These are phyloP conservation scores for Trichosporon sp. DNA, from an alignment of 1,284 basidiomycete genomes.

Conservation along the genomic window DNA sequence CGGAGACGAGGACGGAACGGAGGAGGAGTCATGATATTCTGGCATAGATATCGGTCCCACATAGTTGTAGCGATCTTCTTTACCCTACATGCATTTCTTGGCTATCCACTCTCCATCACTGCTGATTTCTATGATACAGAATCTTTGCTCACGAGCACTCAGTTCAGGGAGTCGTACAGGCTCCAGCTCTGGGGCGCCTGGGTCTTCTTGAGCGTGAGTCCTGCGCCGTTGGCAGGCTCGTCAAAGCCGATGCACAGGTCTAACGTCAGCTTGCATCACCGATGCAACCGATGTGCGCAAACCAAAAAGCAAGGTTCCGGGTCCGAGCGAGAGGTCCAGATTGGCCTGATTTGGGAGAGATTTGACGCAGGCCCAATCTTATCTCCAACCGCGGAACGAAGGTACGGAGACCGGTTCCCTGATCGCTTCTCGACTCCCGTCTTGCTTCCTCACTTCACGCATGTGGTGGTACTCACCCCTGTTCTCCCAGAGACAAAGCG, in stretches of 20 bases:
- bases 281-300: background rate
- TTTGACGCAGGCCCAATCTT: background rate
- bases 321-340: background rate
- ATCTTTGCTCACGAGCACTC: background rate
- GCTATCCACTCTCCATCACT: background rate
- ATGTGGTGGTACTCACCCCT: background rate
- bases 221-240: background rate
- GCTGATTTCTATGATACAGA: too few relatives aligned
- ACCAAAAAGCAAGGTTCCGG: background rate
- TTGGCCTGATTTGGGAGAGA: background rate
- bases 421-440: background rate
- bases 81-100: slow-evolving; percentile 5
- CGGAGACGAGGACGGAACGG: too few relatives aligned
- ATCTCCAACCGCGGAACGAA: background rate
- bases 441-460: background rate
- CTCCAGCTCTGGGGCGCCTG: background rate
- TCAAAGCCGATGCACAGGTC: slow-evolving; percentile 4
- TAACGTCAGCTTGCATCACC: background rate
- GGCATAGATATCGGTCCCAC: background rate
- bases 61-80: background rate
- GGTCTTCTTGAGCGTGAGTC: background rate
- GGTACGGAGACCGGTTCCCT: background rate
- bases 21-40: too few relatives aligned
- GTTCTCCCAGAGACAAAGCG: background rate
- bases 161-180: background rate